Conservation (phyloP, 306 rosid genomes). For the Sophora flavescens region DNA sequence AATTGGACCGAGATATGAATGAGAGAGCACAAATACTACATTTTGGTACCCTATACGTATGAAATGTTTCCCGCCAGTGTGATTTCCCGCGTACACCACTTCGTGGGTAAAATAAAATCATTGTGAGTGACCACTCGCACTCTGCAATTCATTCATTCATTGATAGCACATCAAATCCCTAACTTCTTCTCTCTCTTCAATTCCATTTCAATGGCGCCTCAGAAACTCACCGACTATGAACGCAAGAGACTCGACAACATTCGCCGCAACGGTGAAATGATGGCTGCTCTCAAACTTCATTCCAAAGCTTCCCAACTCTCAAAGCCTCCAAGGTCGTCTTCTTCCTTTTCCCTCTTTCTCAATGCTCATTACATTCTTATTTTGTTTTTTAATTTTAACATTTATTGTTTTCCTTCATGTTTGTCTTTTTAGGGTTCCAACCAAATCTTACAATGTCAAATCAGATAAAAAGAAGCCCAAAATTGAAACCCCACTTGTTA, state of each 20-base stretch:
- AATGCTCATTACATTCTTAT: neutral
- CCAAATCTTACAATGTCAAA: constrained; percentile 59
- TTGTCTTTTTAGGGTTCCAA: constrained; percentile 47
- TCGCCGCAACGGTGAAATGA: constrained; percentile 84
- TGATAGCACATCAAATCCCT: constrained; percentile 20
- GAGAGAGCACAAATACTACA: too few relatives aligned
- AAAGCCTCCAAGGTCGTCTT: constrained; percentile 71
- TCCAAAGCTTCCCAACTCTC: constrained; percentile 72
- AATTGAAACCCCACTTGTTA: constrained; percentile 60
- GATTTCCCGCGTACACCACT: constrained; percentile 46
- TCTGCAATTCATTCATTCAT: neutral
- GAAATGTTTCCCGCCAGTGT: constrained; percentile 42
- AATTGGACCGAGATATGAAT: too few relatives aligned
- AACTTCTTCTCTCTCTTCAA: constrained; percentile 22
- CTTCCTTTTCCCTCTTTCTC: neutral
- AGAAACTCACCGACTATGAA: constrained; percentile 75
- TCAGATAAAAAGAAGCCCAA: constrained; percentile 63
- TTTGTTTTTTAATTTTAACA: neutral
- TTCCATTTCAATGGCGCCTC: constrained; percentile 77
- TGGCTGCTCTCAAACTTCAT: constrained; percentile 84
- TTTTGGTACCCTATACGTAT: neutral
- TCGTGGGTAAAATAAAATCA: neutral
- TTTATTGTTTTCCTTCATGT: neutral
- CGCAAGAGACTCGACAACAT: constrained; percentile 85
- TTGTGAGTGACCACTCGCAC: neutral